Evolutionary conservation across 495 filamentous ascomycete genomes (phyloP).

Genomic region (Paragyromitra xinjiangensis): DNA sequence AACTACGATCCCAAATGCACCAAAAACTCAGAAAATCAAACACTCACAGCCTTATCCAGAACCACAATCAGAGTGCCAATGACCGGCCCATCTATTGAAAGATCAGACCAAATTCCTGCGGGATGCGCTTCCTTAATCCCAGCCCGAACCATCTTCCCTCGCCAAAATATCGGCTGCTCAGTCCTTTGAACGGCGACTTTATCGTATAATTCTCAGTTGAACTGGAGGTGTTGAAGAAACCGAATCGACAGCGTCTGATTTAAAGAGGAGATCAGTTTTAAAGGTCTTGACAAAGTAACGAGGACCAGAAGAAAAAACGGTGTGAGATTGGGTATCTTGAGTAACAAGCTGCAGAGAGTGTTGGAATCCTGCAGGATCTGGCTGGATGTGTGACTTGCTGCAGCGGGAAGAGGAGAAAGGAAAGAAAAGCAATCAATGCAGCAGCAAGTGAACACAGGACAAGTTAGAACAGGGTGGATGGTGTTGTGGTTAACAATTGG

Average conservation of each 20-base stretch:
- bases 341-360: conserved; percentile 28
- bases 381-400: conserved; percentile 38
- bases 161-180: conserved; percentile 4
- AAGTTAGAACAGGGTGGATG: conserved; percentile 24
- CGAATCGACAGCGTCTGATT: conserved; percentile 24
- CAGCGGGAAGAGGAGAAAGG: conserved; percentile 39
- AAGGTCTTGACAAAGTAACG: conserved; percentile 26
- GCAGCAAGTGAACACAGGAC: conserved; percentile 23
- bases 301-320: conserved; percentile 25
- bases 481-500: conserved; percentile 47
- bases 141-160: conserved; percentile 52
- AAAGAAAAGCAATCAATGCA: conserved; percentile 36
- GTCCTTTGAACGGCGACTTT: conserved; percentile 13
- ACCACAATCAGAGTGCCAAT: conserved; percentile 93
- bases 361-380: conserved; percentile 44
- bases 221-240: neutral
- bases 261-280: conserved; percentile 22
- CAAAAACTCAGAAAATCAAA: conserved; percentile 17
- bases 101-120: conserved; percentile 94
- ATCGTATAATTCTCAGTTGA: conserved; percentile 14
- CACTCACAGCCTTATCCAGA: conserved; percentile 74
- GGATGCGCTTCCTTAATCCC: conserved; percentile 68
- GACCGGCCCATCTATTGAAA: conserved; percentile 90
- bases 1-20: conserved; percentile 11
- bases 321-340: conserved; percentile 39